A percentile compares a stretch with the other conserved stretches of the same genome.
Evolutionary conservation across 345 rosid genomes (phyloP).

Genomic region (Cardamine occulta): DNA sequence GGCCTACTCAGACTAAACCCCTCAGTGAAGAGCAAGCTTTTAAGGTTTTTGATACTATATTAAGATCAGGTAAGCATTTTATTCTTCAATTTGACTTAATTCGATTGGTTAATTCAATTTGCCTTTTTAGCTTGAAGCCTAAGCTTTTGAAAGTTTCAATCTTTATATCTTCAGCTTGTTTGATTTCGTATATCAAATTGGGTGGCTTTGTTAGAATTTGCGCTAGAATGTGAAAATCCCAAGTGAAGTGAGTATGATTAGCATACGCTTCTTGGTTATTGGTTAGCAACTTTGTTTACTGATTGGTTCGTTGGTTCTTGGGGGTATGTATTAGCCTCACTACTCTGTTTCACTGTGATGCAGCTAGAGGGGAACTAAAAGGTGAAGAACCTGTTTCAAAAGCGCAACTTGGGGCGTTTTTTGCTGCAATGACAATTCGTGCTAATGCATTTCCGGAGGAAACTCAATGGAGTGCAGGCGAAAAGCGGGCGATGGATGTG

Average conservation of each 20-base stretch:
- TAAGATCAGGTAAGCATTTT: constrained; percentile 65
- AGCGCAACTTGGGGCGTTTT: constrained; percentile 94
- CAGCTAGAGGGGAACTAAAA: constrained; percentile 78
- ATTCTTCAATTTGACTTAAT: background rate
- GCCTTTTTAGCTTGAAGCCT: background rate
- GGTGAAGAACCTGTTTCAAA: constrained; percentile 78
- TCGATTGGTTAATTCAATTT: background rate
- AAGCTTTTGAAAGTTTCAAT: background rate
- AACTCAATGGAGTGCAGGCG: constrained; percentile 98
- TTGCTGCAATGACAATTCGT: constrained; percentile 94
- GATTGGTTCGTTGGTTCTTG: constrained; percentile 7
- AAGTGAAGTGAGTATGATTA: background rate
- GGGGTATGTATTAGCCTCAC: constrained; percentile 4
- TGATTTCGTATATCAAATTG: too few species aligned
- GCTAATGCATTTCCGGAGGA: constrained; percentile 88
- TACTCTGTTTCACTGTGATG: constrained; percentile 17
- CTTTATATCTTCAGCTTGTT: constrained; percentile 18
- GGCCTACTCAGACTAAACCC: constrained; percentile 87
- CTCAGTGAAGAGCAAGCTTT: constrained; percentile 76
- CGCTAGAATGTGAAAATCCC: background rate
- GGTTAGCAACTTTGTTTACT: background rate
- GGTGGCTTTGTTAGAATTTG: background rate
- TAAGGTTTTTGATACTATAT: constrained; percentile 71
- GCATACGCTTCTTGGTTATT: constrained; percentile 10
- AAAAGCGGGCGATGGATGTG: constrained; percentile 66